phyloP scores from a whole-genome alignment of 108 stramenopile species.

The Nitzschia palea region DNA sequence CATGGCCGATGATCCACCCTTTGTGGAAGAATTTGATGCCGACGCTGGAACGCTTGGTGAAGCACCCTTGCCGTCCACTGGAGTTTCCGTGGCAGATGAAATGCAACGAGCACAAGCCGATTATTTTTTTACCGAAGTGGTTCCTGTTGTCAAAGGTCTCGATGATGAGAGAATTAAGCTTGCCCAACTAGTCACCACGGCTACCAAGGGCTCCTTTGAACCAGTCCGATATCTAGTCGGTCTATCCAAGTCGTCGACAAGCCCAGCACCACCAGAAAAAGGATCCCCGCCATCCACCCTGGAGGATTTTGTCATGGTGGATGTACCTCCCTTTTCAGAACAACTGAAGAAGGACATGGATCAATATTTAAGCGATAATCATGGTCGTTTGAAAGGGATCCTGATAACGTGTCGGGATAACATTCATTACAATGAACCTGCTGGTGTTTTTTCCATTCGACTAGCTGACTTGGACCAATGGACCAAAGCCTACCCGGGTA shows the following conservation, averaged over 20 bases:
- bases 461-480: slow-evolving; percentile 63
- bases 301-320: slow-evolving; percentile 63
- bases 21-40: slow-evolving; percentile 23
- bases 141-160: slow-evolving; percentile 28
- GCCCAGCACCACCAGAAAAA: neutral
- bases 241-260: slow-evolving; percentile 15
- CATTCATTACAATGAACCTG: slow-evolving; percentile 75
- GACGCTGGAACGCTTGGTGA: slow-evolving; percentile 26
- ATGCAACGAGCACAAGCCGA: slow-evolving; percentile 37
- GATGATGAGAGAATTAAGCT: slow-evolving; percentile 25
- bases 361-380: slow-evolving; percentile 61
- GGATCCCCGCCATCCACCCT: neutral
- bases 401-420: slow-evolving; percentile 71
- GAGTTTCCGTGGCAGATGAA: slow-evolving; percentile 49
- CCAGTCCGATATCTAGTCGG: slow-evolving; percentile 56
- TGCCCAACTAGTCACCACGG: slow-evolving; percentile 40
- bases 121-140: slow-evolving; percentile 38
- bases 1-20: slow-evolving; percentile 14
- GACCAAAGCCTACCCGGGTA: slow-evolving; percentile 63
- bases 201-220: slow-evolving; percentile 31
- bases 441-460: slow-evolving; percentile 59
- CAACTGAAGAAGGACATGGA: slow-evolving; percentile 54
- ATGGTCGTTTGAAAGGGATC: slow-evolving; percentile 49
- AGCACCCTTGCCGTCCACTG: slow-evolving; percentile 44
- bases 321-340: slow-evolving; percentile 83